Evolutionary conservation across 2,329 filamentous ascomycete species (phyloP), one percentile per base, ranked within the genome.

Genomic region (Eutypella sp.): DNA sequence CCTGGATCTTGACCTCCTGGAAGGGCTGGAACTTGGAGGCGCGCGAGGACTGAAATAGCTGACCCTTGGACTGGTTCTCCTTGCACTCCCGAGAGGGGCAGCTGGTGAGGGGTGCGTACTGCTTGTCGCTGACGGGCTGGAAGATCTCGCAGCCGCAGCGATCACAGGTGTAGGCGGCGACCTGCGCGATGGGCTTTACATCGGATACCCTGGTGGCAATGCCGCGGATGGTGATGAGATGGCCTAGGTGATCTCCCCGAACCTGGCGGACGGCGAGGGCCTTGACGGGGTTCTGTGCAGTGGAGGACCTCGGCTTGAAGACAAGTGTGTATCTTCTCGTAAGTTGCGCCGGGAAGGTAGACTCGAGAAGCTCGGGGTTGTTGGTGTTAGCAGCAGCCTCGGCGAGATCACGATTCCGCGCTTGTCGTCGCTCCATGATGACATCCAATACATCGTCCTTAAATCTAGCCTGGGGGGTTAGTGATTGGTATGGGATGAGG

Each of bases 401-500:
- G 18, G 76, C 70, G 50, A 95, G 76, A 37, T 85, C 84, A 54
- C 89, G 86, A 65, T 99, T 97, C 57, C 90, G 83, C 58, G 84
- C 85, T 57, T 88, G 84, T 57, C 93, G 85, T 63, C 95, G 89
- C 34, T 89, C 88, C 86, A 96, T 95, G 60, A 99, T 85, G 24
- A 99, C 89, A 68, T 99, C 93, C 37, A 99, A 78, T 9, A 97
- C 91, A 67, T 99, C 93, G 61, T 96, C 91, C 67, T 97, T 97
- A 77, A 96, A 97, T 56, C 85, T 89, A 55, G 29, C n/a, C 16
- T 39, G 13, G 8, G n/a, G 18, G 46, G 54, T 53, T 69, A 57
- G 38, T 63, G 56, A 64, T 53, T 25, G n/a, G 16, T 27, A 37
- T 40, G 39, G 29, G 38, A 44, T 31, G 49, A 37, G 33, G 22